phyloP scores from a whole-genome alignment of 2,329 filamentous ascomycete genomes.

The Leptoxyphium fumago region DNA sequence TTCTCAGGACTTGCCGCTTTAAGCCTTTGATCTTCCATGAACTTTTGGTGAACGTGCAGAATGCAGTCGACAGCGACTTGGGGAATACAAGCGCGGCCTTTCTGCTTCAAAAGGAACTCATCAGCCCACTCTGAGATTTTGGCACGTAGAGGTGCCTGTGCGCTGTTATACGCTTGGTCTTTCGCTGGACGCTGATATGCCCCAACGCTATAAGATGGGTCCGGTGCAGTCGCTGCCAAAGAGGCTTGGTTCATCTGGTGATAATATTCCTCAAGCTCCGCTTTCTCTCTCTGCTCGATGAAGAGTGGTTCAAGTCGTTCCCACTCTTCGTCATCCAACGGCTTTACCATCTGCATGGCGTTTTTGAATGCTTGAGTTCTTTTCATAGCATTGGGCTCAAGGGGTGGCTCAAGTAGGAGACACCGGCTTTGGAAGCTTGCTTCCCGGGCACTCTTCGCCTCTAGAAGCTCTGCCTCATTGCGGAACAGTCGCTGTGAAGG shows the following conservation, averaged over 20 bases:
- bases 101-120: conserved; percentile 50
- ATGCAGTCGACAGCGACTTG: conserved; percentile 61
- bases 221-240: conserved; percentile 32
- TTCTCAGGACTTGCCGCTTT: conserved; percentile 24
- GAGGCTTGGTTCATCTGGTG: conserved; percentile 24
- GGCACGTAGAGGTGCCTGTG: conserved; percentile 51
- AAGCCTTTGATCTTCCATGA: conserved; percentile 24
- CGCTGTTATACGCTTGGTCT: conserved; percentile 51
- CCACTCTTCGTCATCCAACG: conserved; percentile 57
- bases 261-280: conserved; percentile 41
- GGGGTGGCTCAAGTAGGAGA: conserved; percentile 46
- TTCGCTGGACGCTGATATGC: not conserved
- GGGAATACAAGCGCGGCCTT: conserved; percentile 46
- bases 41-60: conserved; percentile 21
- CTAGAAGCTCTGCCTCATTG: conserved; percentile 47
- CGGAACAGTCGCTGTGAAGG: conserved; percentile 26
- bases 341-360: conserved; percentile 52
- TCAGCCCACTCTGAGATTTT: conserved; percentile 54
- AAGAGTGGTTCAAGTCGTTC: conserved; percentile 52
- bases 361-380: conserved; percentile 63
- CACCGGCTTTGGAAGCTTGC: conserved; percentile 60
- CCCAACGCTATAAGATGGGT: conserved; percentile 28
- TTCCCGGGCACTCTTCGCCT: conserved; percentile 48
- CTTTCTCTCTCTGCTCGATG: conserved; percentile 48
- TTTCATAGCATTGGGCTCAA: conserved; percentile 46